phyloP scores from a whole-genome alignment of 768 basidiomycete species.

The Panellus pusillus region DNA sequence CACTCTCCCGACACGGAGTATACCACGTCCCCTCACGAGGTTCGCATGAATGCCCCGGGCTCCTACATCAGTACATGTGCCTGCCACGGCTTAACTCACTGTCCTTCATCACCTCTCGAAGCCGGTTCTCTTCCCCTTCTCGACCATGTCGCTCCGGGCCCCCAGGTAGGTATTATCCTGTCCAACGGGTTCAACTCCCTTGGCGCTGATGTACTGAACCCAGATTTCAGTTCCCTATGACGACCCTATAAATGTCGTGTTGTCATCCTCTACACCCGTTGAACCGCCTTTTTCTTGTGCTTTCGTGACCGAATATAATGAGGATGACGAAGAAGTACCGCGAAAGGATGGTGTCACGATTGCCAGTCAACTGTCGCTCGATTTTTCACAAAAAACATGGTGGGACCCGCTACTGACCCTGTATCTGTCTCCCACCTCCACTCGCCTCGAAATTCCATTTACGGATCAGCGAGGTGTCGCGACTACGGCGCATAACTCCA shows the following conservation, averaged over 20 bases:
- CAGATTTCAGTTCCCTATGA: slow-evolving; percentile 18
- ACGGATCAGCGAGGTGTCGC: slow-evolving; percentile 47
- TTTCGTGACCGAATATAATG: slow-evolving; percentile 33
- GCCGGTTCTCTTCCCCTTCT: neutral
- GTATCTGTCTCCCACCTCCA: slow-evolving; percentile 44
- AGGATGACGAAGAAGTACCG: slow-evolving; percentile 24
- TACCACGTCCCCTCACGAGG: slow-evolving; percentile 15
- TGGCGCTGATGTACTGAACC: slow-evolving; percentile 16
- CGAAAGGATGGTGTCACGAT: slow-evolving; percentile 30
- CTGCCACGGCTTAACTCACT: slow-evolving; percentile 33
- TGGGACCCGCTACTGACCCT: slow-evolving; percentile 69
- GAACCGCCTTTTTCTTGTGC: slow-evolving; percentile 12
- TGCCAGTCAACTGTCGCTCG: slow-evolving; percentile 58
- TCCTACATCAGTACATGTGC: slow-evolving; percentile 18
- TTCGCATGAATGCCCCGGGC: neutral
- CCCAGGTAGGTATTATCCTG: slow-evolving; percentile 18
- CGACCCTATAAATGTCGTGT: slow-evolving; percentile 5
- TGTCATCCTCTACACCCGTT: slow-evolving; percentile 17
- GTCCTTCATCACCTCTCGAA: slow-evolving; percentile 19
- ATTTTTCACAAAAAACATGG: slow-evolving; percentile 73
- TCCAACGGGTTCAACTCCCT: neutral
- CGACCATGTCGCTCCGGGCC: neutral
- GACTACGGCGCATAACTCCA: slow-evolving; percentile 42
- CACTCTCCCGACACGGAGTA: slow-evolving; percentile 12
- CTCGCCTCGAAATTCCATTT: slow-evolving; percentile 34